Evolutionary conservation across 805 yeast species (phyloP).

Genomic region (Ogataea trehaloabstinens): DNA sequence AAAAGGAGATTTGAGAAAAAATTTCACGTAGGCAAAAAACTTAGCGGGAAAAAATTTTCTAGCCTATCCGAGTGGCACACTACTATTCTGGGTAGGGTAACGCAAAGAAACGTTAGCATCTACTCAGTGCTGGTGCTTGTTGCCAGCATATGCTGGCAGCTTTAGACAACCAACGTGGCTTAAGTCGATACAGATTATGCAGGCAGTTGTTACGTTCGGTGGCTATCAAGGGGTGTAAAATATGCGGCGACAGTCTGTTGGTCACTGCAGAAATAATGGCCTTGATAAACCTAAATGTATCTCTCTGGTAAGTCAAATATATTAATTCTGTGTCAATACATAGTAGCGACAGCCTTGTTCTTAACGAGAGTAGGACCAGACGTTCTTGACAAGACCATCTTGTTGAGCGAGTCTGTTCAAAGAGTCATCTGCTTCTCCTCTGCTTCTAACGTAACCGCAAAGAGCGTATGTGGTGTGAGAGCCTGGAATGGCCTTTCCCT

Average conservation of each 20-base stretch:
- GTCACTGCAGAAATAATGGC: too few relatives aligned
- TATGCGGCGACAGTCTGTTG: too few relatives aligned
- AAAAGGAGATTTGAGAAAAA: not conserved
- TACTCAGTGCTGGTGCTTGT: too few relatives aligned
- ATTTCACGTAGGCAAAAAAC: slow-evolving; percentile 1
- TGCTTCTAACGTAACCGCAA: slow-evolving; percentile 94
- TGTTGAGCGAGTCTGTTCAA: slow-evolving; percentile 98
- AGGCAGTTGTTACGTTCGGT: too few relatives aligned
- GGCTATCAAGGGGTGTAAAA: too few relatives aligned
- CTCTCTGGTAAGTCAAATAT: not conserved
- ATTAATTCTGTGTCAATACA: not conserved
- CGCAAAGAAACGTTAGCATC: too few relatives aligned
- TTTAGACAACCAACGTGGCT: too few relatives aligned
- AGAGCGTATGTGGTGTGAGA: slow-evolving; percentile 92
- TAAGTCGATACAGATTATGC: too few relatives aligned
- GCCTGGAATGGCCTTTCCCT: slow-evolving; percentile 93
- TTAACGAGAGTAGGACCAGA: slow-evolving; percentile 94
- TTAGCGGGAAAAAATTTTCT: not conserved
- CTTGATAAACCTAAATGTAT: too few relatives aligned
- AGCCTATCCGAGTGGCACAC: too few relatives aligned
- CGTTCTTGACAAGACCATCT: slow-evolving; percentile 97
- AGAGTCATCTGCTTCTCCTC: slow-evolving; percentile 99
- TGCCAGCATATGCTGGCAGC: too few relatives aligned
- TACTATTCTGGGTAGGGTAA: too few relatives aligned
- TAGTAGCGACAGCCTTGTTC: slow-evolving; percentile 11